Conservation (phyloP, 208 protist species). For the Novymonas esmeraldas region DNA sequence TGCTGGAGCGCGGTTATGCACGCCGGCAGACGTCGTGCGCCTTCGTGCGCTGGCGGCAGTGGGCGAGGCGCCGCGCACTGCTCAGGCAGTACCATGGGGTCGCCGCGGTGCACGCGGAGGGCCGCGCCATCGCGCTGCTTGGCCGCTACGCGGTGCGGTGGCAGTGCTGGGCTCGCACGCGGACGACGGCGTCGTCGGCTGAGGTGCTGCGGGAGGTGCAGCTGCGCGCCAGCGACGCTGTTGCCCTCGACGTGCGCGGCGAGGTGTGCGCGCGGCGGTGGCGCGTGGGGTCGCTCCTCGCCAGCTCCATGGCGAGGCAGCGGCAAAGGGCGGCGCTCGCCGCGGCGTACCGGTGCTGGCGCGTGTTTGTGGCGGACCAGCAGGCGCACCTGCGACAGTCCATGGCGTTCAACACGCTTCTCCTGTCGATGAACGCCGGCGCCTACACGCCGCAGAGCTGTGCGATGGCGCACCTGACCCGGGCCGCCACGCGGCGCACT, state of each 20-base stretch:
- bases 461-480: conserved; percentile 6
- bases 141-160: conserved; percentile 20
- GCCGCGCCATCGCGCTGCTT: neutral
- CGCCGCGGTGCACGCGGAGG: neutral
- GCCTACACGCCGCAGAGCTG: conserved; percentile 17
- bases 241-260: conserved; percentile 1
- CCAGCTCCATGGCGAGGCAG: conserved; percentile 6
- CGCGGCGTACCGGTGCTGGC: conserved; percentile 26
- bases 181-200: neutral
- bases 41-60: conserved; percentile 31
- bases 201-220: conserved; percentile 20
- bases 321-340: neutral
- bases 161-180: neutral
- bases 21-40: neutral
- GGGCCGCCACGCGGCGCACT: conserved; percentile 3
- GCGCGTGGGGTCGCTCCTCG: neutral
- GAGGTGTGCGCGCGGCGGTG: conserved; percentile 2
- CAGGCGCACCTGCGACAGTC: conserved; percentile 19
- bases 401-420: conserved; percentile 49
- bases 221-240: conserved; percentile 9
- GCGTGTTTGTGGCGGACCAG: conserved; percentile 4
- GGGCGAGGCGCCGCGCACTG: conserved; percentile 17
- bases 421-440: conserved; percentile 48
- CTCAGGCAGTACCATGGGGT: neutral
- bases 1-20: conserved; percentile 16